Conservation (phyloP, 345 rosid genomes). For the Euphorbia tirucalli region DNA sequence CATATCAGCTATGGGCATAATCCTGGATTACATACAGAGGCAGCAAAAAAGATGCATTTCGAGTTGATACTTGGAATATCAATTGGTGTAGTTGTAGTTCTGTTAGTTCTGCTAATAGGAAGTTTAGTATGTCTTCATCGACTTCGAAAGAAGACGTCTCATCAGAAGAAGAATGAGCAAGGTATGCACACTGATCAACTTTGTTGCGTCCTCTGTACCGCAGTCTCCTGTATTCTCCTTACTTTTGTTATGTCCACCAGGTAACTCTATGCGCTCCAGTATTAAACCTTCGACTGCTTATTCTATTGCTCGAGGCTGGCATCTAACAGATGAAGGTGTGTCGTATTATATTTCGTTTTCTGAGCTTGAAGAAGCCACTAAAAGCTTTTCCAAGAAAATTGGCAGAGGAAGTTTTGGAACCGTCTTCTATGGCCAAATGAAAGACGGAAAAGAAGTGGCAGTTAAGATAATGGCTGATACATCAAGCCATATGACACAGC, state of each 20-base stretch:
- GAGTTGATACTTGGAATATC: conserved; percentile 59
- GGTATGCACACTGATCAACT: conserved; percentile 34
- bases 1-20: conserved; percentile 57
- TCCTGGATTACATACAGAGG: conserved; percentile 52
- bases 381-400: conserved; percentile 63
- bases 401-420: conserved; percentile 96
- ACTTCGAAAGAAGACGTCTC: conserved; percentile 34
- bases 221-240: too few relatives aligned
- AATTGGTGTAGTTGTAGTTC: conserved; percentile 46
- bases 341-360: conserved; percentile 68
- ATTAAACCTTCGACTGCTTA: conserved; percentile 48
- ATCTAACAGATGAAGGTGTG: conserved; percentile 71
- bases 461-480: conserved; percentile 82
- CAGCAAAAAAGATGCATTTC: conserved; percentile 38
- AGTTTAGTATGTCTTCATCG: conserved; percentile 40
- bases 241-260: conserved; percentile 34
- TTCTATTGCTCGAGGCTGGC: conserved; percentile 60
- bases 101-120: conserved; percentile 53
- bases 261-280: conserved; percentile 42
- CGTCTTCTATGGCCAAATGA: conserved; percentile 90
- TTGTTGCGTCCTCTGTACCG: neutral
- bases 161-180: conserved; percentile 38
- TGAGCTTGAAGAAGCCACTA: conserved; percentile 77
- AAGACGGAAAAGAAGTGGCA: conserved; percentile 92
- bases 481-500: conserved; percentile 59